Base-by-base conservation (phyloP, 306 rosid genomes). In the Morella rubra region DNA sequence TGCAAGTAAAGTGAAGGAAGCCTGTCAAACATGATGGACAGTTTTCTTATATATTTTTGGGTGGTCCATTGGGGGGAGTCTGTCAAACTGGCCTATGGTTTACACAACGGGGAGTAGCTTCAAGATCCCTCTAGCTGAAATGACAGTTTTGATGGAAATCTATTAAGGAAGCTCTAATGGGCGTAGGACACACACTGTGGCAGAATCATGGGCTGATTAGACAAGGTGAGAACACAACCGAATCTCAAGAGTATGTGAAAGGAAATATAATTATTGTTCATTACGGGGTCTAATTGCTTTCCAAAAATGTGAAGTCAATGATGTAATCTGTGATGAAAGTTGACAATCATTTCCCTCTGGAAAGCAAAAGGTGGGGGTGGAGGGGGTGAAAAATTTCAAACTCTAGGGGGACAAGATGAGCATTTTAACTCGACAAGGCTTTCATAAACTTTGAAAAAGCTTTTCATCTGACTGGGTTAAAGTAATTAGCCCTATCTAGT, bases 311-410 rank as follows among this genome's bases (percentile, higher is more conserved):
- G 49, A 78, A 19, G 59, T 79, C n/a, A 67, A 56, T 72, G 86
- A 83, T 69, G 87, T 61, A 79, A 79, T 73, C 69, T 45, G 49
- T 75, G 81, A 79, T 62, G 86, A 56, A 71, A 76, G 62, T 72
- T 73, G 71, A 77, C 51, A 7, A 60, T 73, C 53, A 77, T 61
- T 61, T 45, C 84, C 60, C 82, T 61, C 84, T 73, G 20, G 20
- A 46, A 76, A 37, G 54, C 20, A 22, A 76, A n/a, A 51, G 52
- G 46, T 11, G 5, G 52, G 14, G 52, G 13, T 10, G 49, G 49
- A 45, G 44, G 14, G 41, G 18, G 22, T 32, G 71, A 32, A 45
- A 51, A 73, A 46, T 78, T 79, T 79, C 47, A 73, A 44, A 74
- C 44, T 58, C 42, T n/a, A 69, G 42, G 71, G 9, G 50, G 80